Evolutionary conservation across 257 asterid species (phyloP), one percentile per base, ranked within the genome.

Genomic region (Capsicum pubescens): DNA sequence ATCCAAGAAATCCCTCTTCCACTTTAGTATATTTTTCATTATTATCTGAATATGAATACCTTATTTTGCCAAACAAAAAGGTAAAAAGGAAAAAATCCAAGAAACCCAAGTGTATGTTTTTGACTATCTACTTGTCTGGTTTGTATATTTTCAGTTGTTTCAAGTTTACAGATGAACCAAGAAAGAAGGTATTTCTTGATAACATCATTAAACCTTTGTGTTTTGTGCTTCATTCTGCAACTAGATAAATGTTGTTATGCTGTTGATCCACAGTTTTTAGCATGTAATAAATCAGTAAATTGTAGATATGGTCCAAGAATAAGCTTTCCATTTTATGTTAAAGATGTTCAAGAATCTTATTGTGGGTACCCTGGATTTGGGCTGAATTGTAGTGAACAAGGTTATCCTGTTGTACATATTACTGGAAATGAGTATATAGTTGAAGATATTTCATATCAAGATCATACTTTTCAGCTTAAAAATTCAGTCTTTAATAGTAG

Each of bases 271-370:
- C 84, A 48, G 48, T 94, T 87, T 59, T 89, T 87, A 79, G 89
- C 88, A 12, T 93, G 98, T 80, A 69, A 8, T 77, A 68, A 7
- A 16, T 79, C 92, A 10, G 71, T n/a, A 21, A 63, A 32, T 8
- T 93, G 95, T 35, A 83, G 84, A 5, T 7, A 60, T 57, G 93
- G 94, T 79, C 92, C 89, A 19, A 84, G 5, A 58, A 87, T 94
- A 78, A 91, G 87, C 48, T 94, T 87, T 81, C 97, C 98, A 5
- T 94, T 94, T 84, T 84, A 83, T 32, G 76, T 94, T 39, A 36
- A 39, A 60, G 83, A 59, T 42, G 2, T 0, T 39, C 94, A 91
- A 70, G 85, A 89, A 81, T 17, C 90, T 1, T 88, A 87, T 44
- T 93, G 98, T 82, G 96, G 92, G 3, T 84, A n/a, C 72, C 88